Conservation (phyloP, 2,329 filamentous ascomycete genomes). For the Penicillium palitans region DNA sequence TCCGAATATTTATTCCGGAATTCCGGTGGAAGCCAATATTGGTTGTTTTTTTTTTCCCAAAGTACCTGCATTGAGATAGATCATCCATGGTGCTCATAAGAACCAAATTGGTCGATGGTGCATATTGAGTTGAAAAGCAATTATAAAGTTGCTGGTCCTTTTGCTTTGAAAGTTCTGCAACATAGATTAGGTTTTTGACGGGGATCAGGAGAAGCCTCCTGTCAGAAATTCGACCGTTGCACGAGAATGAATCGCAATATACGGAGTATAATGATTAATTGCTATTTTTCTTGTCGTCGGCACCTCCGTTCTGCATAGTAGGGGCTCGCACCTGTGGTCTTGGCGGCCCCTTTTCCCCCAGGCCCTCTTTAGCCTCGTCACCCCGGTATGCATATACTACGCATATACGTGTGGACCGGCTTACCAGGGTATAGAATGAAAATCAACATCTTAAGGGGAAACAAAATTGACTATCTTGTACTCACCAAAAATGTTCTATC, state of each 20-base stretch:
- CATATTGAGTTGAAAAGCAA: not conserved
- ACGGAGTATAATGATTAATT: not conserved
- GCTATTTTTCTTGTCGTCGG: not conserved
- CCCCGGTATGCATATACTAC: not conserved
- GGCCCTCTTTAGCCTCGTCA: not conserved
- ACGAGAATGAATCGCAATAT: not conserved
- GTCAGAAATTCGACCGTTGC: not conserved
- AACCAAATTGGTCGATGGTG: not conserved
- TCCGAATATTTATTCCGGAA: not conserved
- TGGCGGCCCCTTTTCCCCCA: constrained; percentile 3
- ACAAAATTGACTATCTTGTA: not conserved
- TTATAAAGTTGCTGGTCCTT: not conserved
- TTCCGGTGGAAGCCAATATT: not conserved
- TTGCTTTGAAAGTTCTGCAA: not conserved
- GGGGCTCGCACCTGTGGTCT: not conserved
- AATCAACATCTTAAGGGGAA: too few relatives aligned
- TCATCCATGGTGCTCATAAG: not conserved
- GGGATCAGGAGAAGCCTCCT: not conserved
- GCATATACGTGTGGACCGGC: not conserved
- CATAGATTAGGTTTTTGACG: not conserved
- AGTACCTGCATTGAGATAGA: not conserved
- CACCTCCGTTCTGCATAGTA: constrained; percentile 6
- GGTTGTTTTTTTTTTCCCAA: not conserved
- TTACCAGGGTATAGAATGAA: not conserved
- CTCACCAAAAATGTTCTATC: not conserved